Percentiles rank a stretch among this genome's conserved stretches.
These are phyloP conservation scores for Taphrina populina DNA, from an alignment of 1,139 yeast species.

Conservation along the genomic window DNA sequence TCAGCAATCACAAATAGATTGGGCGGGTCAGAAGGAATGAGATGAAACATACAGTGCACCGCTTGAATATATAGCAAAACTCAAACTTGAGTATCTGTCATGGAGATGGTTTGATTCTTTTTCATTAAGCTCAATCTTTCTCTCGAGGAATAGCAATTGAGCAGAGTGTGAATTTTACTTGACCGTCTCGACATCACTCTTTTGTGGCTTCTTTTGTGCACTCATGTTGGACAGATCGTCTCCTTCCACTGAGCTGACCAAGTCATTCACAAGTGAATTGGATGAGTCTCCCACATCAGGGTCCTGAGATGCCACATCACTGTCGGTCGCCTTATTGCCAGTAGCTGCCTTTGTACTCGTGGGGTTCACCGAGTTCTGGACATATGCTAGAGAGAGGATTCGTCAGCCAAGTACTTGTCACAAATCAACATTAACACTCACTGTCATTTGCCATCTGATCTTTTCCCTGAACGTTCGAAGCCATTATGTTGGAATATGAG, in stretches of 20 bases:
- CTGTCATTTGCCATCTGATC: constrained; percentile 28
- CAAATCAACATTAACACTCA: background rate
- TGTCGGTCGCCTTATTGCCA: constrained; percentile 27
- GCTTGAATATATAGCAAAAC: too few relatives aligned
- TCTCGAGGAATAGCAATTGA: too few relatives aligned
- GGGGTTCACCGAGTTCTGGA: constrained; percentile 16
- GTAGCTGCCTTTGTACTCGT: constrained; percentile 22
- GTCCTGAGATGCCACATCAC: constrained; percentile 10
- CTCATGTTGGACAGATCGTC: constrained; percentile 30
- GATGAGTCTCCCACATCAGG: constrained; percentile 22
- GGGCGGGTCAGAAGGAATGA: too few relatives aligned
- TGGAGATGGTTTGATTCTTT: too few relatives aligned
- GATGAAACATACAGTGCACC: too few relatives aligned
- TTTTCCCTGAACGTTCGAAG: constrained; percentile 22
- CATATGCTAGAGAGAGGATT: constrained; percentile 11
- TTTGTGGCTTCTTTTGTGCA: constrained; percentile 16
- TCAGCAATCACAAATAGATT: too few relatives aligned
- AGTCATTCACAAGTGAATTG: constrained; percentile 21
- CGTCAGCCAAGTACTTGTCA: background rate
- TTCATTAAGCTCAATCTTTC: too few relatives aligned
- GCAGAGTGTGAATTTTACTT: background rate
- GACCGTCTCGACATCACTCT: constrained; percentile 5
- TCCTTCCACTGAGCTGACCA: constrained; percentile 19
- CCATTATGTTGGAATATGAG: background rate
- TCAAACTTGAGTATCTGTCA: too few relatives aligned